Base-by-base conservation (phyloP, 495 filamentous ascomycete genomes). In the Tuber aestivum region DNA sequence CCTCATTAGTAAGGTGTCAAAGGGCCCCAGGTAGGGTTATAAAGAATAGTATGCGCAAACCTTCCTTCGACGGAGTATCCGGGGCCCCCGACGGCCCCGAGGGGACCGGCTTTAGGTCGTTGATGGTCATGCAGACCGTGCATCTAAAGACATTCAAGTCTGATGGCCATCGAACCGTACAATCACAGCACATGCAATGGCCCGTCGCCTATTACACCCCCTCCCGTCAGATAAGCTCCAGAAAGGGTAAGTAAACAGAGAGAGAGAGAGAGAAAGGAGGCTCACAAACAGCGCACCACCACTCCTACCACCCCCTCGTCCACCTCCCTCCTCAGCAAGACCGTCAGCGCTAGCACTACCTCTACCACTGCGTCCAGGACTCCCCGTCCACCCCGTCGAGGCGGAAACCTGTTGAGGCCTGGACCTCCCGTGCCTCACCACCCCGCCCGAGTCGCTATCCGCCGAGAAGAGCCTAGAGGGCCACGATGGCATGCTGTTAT, bases 111-210 rank as follows among this genome's bases (percentile, higher is more conserved):
- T 89, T 88, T 70, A 97, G 82, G 82, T 97, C 94, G 79, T 95
- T 97, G 80, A 97, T 89, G 70, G 92, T 97, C 79, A 93, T 85
- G 84, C 94, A 97, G 70, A 92, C 89, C 44, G 92, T 92, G 84
- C 94, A 97, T 79, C 93, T 88, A 84, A 94, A 97, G 65, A 91
- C 87, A 40, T 88, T 87, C 78, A 95, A 82, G 74, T 91, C 87
- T 75, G 87, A 88, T n/a, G 94, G 94, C 92, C 94, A 97, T 70
- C 90, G 90, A 70, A 97, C 89, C 61, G 89, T 89, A 70, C 91
- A 92, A 82, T 91, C 92, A 83, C 94, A 97, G 18, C 92, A 93
- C 86, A 91, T 90, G 81, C 93, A 97, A 80, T 88, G 91, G 21
- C 93, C 93, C 41, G 91, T 90, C n/a, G 85, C 86, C 78, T 83